Conservation (phyloP, 345 rosid genomes). For the Garcia nutans region DNA sequence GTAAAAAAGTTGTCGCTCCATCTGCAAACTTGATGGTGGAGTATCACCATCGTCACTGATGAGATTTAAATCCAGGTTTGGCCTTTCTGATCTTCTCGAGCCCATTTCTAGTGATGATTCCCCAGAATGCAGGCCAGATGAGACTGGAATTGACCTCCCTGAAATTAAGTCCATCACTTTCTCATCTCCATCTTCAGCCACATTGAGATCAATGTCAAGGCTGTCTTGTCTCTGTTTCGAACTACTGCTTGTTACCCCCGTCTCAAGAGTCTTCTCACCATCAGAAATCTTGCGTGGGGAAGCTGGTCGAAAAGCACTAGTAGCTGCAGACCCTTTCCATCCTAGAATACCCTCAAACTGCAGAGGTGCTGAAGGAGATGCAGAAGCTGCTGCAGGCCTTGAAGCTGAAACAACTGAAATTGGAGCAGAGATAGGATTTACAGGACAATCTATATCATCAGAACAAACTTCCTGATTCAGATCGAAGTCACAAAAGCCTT, state of each 20-base stretch:
- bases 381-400: constrained; percentile 49
- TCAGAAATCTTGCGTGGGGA: constrained; percentile 56
- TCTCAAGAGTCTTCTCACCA: constrained; percentile 28
- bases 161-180: constrained; percentile 43
- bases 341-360: constrained; percentile 71
- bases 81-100: constrained; percentile 58
- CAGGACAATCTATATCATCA: constrained; percentile 64
- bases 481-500: constrained; percentile 65
- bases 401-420: constrained; percentile 62
- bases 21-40: constrained; percentile 44
- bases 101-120: constrained; percentile 65
- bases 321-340: constrained; percentile 72
- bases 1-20: constrained; percentile 46
- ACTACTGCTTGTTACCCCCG: constrained; percentile 40
- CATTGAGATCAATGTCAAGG: constrained; percentile 82
- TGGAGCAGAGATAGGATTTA: constrained; percentile 43
- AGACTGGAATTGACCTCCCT: constrained; percentile 50
- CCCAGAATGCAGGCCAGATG: constrained; percentile 48
- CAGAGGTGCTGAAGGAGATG: constrained; percentile 55
- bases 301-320: constrained; percentile 71
- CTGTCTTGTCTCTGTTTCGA: constrained; percentile 46
- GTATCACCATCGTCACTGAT: constrained; percentile 63
- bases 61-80: constrained; percentile 75
- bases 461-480: constrained; percentile 77
- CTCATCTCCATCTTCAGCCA: constrained; percentile 73